These are phyloP conservation scores for Petunia secreta DNA, from an alignment of 257 asterid species.

Conservation along the genomic window DNA sequence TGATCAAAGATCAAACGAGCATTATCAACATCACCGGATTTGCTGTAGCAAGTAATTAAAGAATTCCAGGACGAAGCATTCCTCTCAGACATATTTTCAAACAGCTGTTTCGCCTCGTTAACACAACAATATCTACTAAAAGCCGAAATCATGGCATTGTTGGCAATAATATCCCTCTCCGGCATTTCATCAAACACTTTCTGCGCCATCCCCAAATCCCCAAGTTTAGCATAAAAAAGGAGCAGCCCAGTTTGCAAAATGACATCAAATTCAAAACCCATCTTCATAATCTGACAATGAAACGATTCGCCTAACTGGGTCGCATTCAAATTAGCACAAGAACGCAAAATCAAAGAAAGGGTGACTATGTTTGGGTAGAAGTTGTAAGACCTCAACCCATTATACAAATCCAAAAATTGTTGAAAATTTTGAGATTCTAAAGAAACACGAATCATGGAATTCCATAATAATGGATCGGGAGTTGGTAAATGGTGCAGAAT, in stretches of 20 bases:
- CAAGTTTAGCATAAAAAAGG: conserved; percentile 35
- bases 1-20: conserved; percentile 42
- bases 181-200: no score
- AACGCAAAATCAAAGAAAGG: no score
- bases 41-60: conserved; percentile 37
- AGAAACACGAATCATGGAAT: conserved; percentile 35
- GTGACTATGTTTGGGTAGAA: conserved; percentile 27
- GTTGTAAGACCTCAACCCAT: conserved; percentile 29
- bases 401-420: conserved; percentile 31
- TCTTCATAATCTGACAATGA: conserved; percentile 31
- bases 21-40: conserved; percentile 33
- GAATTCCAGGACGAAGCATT: conserved; percentile 40
- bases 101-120: conserved; percentile 32
- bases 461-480: conserved; percentile 30
- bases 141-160: conserved; percentile 37
- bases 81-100: conserved; percentile 37
- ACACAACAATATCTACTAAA: conserved; percentile 30
- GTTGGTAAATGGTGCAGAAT: conserved; percentile 27
- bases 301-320: conserved; percentile 32
- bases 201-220: conserved; percentile 35
- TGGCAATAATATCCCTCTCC: conserved; percentile 40
- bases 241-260: conserved; percentile 40
- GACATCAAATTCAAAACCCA: conserved; percentile 42
- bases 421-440: conserved; percentile 21
- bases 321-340: no score